phyloP scores from a whole-genome alignment of 805 yeast genomes.

The Nakazawaea sp. region DNA sequence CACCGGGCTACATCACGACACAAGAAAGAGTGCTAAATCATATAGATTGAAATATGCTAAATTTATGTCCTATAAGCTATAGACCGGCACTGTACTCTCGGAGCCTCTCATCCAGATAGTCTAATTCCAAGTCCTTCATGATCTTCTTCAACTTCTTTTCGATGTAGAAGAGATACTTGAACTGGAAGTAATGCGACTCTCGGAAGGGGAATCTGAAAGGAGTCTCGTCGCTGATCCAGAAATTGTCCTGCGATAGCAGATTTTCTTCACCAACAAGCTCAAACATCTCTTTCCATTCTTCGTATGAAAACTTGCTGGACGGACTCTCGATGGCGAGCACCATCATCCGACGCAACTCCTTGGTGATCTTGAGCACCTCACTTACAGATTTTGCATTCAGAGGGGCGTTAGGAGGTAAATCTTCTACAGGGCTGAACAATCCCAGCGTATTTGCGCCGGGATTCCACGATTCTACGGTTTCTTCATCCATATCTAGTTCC shows the following conservation, averaged over 20 bases:
- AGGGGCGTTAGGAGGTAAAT: conserved; percentile 6
- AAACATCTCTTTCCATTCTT: conserved; percentile 44
- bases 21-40: too few relatives aligned
- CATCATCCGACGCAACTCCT: conserved; percentile 24
- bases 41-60: too few relatives aligned
- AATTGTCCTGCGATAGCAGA: conserved; percentile 21
- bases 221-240: conserved; percentile 61
- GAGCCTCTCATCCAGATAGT: neutral
- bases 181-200: conserved; percentile 54
- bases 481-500: conserved; percentile 2
- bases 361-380: conserved; percentile 19
- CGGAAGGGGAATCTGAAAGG: conserved; percentile 66
- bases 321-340: conserved; percentile 32
- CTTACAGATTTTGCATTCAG: conserved; percentile 13
- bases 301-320: conserved; percentile 34
- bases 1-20: too few relatives aligned
- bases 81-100: neutral
- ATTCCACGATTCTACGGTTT: neutral
- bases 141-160: conserved; percentile 2
- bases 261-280: conserved; percentile 21
- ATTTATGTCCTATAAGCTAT: too few relatives aligned
- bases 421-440: neutral
- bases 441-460: too few relatives aligned
- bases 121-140: conserved; percentile 1
- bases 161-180: conserved; percentile 7